Percentiles rank a stretch among this genome's conserved stretches.
Evolutionary conservation across 805 yeast species (phyloP).

Genomic region (Candida manassasensis): DNA sequence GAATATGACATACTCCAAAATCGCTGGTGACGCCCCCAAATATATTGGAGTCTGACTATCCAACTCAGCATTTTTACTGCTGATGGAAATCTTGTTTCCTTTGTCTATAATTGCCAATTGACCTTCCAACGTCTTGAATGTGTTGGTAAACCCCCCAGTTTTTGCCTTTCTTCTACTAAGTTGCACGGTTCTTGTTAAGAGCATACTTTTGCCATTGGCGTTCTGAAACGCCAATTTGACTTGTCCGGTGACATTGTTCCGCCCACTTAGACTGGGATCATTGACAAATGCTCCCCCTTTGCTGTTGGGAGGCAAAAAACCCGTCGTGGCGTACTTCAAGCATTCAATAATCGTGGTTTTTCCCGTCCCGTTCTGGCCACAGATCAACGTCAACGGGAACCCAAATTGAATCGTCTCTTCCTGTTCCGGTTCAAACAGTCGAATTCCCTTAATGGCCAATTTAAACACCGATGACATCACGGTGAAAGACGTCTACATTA

Average conservation of each 20-base stretch:
- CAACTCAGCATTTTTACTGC: slow-evolving; percentile 79
- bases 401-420: slow-evolving; percentile 87
- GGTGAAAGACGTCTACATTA: too few species aligned
- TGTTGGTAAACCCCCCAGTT: slow-evolving; percentile 23
- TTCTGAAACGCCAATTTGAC: slow-evolving; percentile 81
- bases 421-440: slow-evolving; percentile 85
- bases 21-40: slow-evolving; percentile 83
- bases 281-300: slow-evolving; percentile 95
- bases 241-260: slow-evolving; percentile 79
- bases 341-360: slow-evolving; percentile 96
- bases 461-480: slow-evolving; percentile 39
- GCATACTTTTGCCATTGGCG: slow-evolving; percentile 71
- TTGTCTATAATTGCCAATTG: slow-evolving; percentile 63
- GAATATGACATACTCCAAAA: slow-evolving; percentile 87
- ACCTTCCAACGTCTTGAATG: slow-evolving; percentile 90
- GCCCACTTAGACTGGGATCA: slow-evolving; percentile 79
- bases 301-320: slow-evolving; percentile 91
- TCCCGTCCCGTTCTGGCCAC: slow-evolving; percentile 95
- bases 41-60: slow-evolving; percentile 76
- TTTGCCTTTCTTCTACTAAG: slow-evolving; percentile 50
- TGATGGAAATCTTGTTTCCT: slow-evolving; percentile 69
- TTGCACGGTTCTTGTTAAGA: slow-evolving; percentile 82
- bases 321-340: slow-evolving; percentile 89
- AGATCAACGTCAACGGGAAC: slow-evolving; percentile 84
- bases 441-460: slow-evolving; percentile 68